Base-by-base conservation (phyloP, 768 basidiomycete species). In the Panaeolus papilionaceus region DNA sequence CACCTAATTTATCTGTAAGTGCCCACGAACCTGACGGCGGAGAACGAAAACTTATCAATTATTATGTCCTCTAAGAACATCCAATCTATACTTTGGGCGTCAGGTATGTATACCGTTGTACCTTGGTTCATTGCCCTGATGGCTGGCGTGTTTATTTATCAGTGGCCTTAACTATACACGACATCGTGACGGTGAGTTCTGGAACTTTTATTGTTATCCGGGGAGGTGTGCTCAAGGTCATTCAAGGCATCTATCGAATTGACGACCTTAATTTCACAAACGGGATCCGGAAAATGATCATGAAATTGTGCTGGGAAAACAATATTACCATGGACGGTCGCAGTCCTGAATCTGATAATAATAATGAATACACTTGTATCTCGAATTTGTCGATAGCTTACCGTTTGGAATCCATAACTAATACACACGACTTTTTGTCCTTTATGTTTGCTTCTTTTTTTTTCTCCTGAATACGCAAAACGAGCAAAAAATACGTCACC, bases 401-500 rank as follows among this genome's bases (percentile, higher is more conserved):
- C 5, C 33, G 33, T 5, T 5, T 33, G 33, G 33, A 33, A 33
- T 33, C 33, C 33, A 33, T 3, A 33, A 33, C 33, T 33, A 33
- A 33, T 33, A 5, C 33, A 33, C 33, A 5, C 3, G 33, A 33
- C 33, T 23, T 23, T 23, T 23, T 33, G 33, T 33, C 33, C 33
- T 5, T 33, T 23, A 23, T 23, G 23, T 33, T 33, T 33, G 5
- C 5, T 33, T 3, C 5, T 33, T 33, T 33, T 33, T 5, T 33
- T 33, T 2, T 33, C 33, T 3, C 33, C 5, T 33, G 33, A 33
- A 33, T 5, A 33, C 33, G 2, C 33, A 33, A 33, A 33, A 33
- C 33, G 5, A 33, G 33, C 44, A 45, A 51, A 63, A 63, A 63
- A 42, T 12, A 18, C 62, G 37, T 63, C 62, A 63, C 62, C 62